A percentile compares a stretch with the other conserved stretches of the same genome.
Conservation (phyloP, 345 rosid species). For the Arabidopsis suecica region DNA sequence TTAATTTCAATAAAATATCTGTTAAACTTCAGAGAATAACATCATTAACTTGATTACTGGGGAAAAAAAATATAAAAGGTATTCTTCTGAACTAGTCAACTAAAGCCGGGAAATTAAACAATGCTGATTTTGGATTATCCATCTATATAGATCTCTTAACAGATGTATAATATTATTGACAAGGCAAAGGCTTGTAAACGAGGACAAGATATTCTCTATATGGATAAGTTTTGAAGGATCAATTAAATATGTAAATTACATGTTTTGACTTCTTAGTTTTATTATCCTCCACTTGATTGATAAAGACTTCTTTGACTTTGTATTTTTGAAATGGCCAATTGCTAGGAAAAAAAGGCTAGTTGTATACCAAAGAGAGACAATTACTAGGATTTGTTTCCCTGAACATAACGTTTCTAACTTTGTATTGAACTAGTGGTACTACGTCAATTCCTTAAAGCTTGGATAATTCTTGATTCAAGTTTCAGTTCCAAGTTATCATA, state of each 20-base stretch:
- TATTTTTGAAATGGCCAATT: neutral
- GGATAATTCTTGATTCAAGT: neutral
- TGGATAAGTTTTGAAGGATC: neutral
- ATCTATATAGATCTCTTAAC: neutral
- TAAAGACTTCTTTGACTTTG: neutral
- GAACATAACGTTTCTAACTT: neutral
- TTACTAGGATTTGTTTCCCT: neutral
- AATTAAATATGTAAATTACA: neutral
- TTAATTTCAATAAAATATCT: neutral
- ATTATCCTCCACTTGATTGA: slow-evolving; percentile 10
- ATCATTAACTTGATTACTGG: neutral
- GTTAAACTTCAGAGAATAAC: neutral
- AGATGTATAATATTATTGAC: neutral
- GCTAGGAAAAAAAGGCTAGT: neutral
- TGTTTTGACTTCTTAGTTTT: slow-evolving; percentile 14
- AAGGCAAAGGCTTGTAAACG: neutral
- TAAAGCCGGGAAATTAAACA: neutral
- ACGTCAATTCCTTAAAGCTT: neutral
- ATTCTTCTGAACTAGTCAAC: neutral
- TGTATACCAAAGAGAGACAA: neutral
- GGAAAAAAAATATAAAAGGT: neutral
- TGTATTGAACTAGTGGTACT: neutral
- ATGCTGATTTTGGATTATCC: neutral
- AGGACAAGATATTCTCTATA: neutral
- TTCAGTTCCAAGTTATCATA: neutral